Conservation (phyloP, 163 green algal genomes). For the Picocystis sp. region DNA sequence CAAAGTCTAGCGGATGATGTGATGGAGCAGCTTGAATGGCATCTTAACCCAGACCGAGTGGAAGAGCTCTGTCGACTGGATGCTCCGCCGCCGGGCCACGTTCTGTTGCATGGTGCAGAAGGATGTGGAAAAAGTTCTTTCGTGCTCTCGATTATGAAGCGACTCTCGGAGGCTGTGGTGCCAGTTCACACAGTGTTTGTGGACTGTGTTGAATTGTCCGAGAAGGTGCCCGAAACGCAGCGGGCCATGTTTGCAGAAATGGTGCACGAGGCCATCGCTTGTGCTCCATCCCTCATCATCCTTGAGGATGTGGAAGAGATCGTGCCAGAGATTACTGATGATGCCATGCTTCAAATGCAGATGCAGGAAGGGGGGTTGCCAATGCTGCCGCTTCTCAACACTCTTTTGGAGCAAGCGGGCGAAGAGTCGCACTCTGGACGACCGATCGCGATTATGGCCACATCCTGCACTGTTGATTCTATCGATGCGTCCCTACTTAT, state of each 20-base stretch:
- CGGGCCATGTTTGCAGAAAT: conserved; percentile 1
- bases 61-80: background rate
- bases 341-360: too few relatives aligned
- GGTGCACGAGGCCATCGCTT: conserved; percentile 13
- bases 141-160: conserved; percentile 9
- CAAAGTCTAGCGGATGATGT: too few relatives aligned
- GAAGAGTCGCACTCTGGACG: too few relatives aligned
- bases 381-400: too few relatives aligned
- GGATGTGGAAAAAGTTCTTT: conserved; percentile 9
- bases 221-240: conserved; percentile 9
- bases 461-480: too few relatives aligned
- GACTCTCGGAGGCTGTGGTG: conserved; percentile 8
- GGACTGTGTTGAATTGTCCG: conserved; percentile 11
- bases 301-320: conserved; percentile 20
- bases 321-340: background rate
- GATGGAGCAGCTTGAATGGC: too few relatives aligned
- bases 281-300: conserved; percentile 14
- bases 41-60: too few relatives aligned
- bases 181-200: conserved; percentile 11
- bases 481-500: too few relatives aligned
- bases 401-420: too few relatives aligned
- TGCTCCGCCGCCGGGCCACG: conserved; percentile 1
- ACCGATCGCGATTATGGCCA: too few relatives aligned
- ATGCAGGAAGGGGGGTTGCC: too few relatives aligned
- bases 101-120: conserved; percentile 11